Conservation (phyloP, 345 rosid species). For the Carallia brachiata region DNA sequence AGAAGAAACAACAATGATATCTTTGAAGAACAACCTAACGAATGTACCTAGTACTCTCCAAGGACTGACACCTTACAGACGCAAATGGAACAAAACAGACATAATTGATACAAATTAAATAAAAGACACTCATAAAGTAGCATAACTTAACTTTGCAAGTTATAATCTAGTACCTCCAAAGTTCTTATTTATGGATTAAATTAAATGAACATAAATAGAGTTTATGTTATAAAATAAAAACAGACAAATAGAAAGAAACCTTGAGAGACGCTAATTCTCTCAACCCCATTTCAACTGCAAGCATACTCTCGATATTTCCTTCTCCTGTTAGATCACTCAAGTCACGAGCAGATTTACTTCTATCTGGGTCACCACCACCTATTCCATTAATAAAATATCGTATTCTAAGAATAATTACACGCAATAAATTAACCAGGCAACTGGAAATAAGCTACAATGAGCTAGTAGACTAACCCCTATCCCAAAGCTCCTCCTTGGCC, state of each 20-base stretch:
- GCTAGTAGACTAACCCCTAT: conserved; percentile 50
- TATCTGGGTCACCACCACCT: conserved; percentile 57
- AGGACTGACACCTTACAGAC: too few species aligned
- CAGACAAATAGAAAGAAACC: conserved; percentile 39
- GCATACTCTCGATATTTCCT: conserved; percentile 98
- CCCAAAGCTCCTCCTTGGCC: conserved; percentile 75
- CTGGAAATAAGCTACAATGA: conserved; percentile 5
- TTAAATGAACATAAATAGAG: neutral
- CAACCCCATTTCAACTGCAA: conserved; percentile 97
- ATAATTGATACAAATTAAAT: too few species aligned
- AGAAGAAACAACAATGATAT: too few species aligned
- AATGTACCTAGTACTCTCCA: too few species aligned
- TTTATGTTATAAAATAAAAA: neutral
- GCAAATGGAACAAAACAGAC: too few species aligned
- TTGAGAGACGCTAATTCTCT: conserved; percentile 86
- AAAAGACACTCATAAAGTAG: too few species aligned
- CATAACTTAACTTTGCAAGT: too few species aligned
- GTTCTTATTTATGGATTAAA: conserved; percentile 3
- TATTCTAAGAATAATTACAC: conserved; percentile 4
- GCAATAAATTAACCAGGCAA: neutral
- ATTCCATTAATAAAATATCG: conserved; percentile 21
- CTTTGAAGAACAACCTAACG: too few species aligned
- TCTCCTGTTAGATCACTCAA: conserved; percentile 83
- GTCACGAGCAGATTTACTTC: conserved; percentile 53
- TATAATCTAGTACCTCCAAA: too few species aligned